Evolutionary conservation across 2,329 filamentous ascomycete species (phyloP).

Genomic region (Mycosphaerella sp.): DNA sequence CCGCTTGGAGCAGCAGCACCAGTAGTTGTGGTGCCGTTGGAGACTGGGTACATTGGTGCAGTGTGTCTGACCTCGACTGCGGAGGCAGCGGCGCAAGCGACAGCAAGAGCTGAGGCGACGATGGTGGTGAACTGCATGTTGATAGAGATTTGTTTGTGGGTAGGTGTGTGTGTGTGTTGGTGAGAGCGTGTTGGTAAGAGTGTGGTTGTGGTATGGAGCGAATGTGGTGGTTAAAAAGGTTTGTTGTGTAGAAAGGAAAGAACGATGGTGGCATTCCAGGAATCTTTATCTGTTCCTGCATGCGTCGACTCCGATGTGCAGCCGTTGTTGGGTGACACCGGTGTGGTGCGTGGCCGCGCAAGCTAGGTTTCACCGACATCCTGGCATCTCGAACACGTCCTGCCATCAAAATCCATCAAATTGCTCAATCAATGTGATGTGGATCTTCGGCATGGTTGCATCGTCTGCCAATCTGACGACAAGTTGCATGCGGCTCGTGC

Average conservation of each 20-base stretch:
- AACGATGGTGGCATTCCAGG: neutral
- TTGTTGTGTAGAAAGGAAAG: too few species aligned
- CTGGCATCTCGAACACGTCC: conserved; percentile 7
- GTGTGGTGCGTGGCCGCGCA: conserved; percentile 4
- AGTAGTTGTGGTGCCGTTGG: conserved; percentile 11
- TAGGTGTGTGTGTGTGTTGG: neutral
- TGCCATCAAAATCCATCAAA: conserved; percentile 7
- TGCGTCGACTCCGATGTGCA: neutral
- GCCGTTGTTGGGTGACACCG: too few species aligned
- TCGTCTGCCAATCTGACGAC: neutral
- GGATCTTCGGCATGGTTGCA: neutral
- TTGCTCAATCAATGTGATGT: conserved; percentile 3
- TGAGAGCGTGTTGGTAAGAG: neutral
- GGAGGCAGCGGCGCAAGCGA: conserved; percentile 10
- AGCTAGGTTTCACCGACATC: conserved; percentile 12
- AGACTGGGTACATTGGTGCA: conserved; percentile 2
- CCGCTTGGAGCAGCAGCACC: conserved; percentile 8
- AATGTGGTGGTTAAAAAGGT: neutral
- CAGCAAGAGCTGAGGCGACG: conserved; percentile 10
- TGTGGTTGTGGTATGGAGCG: neutral
- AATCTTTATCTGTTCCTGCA: neutral
- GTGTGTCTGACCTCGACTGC: conserved; percentile 1
- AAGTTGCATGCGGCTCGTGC: neutral
- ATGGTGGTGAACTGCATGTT: conserved; percentile 16
- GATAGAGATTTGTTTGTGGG: neutral